These are phyloP conservation scores for Xylariomycetidae sp. DNA, from an alignment of 2,329 filamentous ascomycete species.

Conservation along the genomic window DNA sequence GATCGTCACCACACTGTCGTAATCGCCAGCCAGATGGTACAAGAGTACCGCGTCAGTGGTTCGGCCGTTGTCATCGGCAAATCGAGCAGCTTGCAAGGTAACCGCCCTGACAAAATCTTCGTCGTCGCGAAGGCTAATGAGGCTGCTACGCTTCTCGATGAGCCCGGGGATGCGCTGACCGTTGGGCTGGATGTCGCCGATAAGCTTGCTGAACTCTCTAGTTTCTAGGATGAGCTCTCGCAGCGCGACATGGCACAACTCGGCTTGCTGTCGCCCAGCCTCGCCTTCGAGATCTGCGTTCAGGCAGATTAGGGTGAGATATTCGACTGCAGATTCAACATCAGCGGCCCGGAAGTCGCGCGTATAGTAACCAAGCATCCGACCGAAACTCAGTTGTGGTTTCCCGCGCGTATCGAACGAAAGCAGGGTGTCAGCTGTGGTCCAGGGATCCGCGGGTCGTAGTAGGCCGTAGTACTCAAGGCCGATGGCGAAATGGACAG, in stretches of 20 bases:
- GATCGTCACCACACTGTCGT: conserved; percentile 87
- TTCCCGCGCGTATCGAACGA: conserved; percentile 63
- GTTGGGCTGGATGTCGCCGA: conserved; percentile 86
- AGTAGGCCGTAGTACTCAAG: conserved; percentile 86
- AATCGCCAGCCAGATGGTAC: conserved; percentile 92
- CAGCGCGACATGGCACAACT: conserved; percentile 85
- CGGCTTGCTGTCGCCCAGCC: conserved; percentile 69
- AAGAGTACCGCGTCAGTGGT: conserved; percentile 91
- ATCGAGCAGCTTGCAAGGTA: conserved; percentile 84
- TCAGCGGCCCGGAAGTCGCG: conserved; percentile 90
- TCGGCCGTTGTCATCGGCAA: conserved; percentile 90
- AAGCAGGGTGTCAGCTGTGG: conserved; percentile 65
- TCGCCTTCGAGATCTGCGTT: conserved; percentile 78
- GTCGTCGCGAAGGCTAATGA: conserved; percentile 77
- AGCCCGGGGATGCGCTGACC: conserved; percentile 80
- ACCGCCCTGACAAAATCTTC: conserved; percentile 87
- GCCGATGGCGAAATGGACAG: conserved; percentile 89
- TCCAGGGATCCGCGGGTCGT: conserved; percentile 76
- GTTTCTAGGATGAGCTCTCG: conserved; percentile 96
- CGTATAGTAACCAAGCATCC: conserved; percentile 92
- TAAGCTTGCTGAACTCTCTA: conserved; percentile 86
- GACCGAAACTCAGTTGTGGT: conserved; percentile 89
- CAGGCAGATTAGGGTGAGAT: conserved; percentile 84
- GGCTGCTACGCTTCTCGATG: conserved; percentile 76
- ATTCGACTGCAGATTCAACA: conserved; percentile 86